phyloP scores from a whole-genome alignment of 2,329 filamentous ascomycete species.

The Hymenoscyphus scutula region DNA sequence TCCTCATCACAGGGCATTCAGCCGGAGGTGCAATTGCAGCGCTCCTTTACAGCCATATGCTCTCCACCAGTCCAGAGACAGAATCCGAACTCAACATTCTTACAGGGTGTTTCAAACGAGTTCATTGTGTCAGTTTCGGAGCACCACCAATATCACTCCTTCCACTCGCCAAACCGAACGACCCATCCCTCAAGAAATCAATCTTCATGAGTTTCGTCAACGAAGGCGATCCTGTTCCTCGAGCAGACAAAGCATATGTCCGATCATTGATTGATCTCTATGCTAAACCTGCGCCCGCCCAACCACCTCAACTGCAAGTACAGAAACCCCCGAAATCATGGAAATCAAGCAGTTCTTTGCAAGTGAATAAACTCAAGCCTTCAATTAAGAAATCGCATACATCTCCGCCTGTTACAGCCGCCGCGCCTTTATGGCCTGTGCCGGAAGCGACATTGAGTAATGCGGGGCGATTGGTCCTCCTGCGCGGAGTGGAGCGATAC shows the following conservation, averaged over 20 bases:
- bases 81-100: constrained; percentile 68
- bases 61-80: constrained; percentile 53
- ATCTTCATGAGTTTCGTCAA: constrained; percentile 80
- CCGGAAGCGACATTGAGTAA: constrained; percentile 66
- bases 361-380: constrained; percentile 22
- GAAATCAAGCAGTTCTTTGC: constrained; percentile 27
- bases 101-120: constrained; percentile 68
- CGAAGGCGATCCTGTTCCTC: constrained; percentile 77
- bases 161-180: constrained; percentile 60
- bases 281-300: constrained; percentile 47
- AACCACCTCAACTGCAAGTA: constrained; percentile 1
- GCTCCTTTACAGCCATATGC: constrained; percentile 79
- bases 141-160: constrained; percentile 73
- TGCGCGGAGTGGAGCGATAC: constrained; percentile 52
- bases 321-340: constrained; percentile 6
- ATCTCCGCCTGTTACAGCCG: constrained; percentile 25
- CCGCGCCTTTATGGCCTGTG: constrained; percentile 57
- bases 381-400: constrained; percentile 27
- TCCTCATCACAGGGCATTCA: constrained; percentile 83
- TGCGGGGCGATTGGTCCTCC: constrained; percentile 65
- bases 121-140: constrained; percentile 87
- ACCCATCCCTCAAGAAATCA: constrained; percentile 55
- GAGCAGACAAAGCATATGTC: constrained; percentile 76
- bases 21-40: constrained; percentile 82
- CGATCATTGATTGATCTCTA: constrained; percentile 70